Evolutionary conservation across 805 yeast genomes (phyloP).

Genomic region (Spathaspora boniae): DNA sequence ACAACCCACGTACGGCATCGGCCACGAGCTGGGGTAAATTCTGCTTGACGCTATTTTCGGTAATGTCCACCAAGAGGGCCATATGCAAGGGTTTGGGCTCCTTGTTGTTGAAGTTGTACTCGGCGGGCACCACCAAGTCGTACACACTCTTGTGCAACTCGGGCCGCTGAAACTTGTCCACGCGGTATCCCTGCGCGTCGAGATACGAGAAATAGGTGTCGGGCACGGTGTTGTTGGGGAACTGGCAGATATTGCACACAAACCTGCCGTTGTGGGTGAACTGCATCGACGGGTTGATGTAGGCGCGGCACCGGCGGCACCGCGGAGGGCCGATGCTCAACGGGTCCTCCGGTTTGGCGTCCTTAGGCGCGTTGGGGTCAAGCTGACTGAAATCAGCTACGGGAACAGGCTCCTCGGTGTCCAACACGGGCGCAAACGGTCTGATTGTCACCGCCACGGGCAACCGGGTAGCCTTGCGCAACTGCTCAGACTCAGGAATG

Average conservation of each 20-base stretch:
- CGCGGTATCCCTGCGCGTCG: slow-evolving; percentile 58
- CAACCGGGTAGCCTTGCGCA: slow-evolving; percentile 64
- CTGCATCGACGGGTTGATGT: slow-evolving; percentile 80
- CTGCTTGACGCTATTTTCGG: slow-evolving; percentile 53
- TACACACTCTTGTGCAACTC: slow-evolving; percentile 82
- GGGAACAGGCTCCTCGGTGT: slow-evolving; percentile 59
- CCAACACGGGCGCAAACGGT: slow-evolving; percentile 71
- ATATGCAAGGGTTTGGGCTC: slow-evolving; percentile 54
- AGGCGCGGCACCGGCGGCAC: slow-evolving; percentile 88
- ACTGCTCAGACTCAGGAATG: slow-evolving; percentile 69
- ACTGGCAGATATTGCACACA: slow-evolving; percentile 84
- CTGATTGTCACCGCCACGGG: slow-evolving; percentile 80
- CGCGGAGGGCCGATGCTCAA: slow-evolving; percentile 68
- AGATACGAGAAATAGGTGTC: slow-evolving; percentile 61
- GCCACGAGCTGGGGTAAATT: slow-evolving; percentile 62
- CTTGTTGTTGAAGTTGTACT: slow-evolving; percentile 50
- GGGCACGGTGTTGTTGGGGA: slow-evolving; percentile 63
- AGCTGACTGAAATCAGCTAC: slow-evolving; percentile 51
- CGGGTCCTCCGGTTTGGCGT: slow-evolving; percentile 12
- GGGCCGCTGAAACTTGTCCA: slow-evolving; percentile 63
- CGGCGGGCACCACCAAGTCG: slow-evolving; percentile 75
- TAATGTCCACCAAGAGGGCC: slow-evolving; percentile 70
- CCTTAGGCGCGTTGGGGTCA: not conserved
- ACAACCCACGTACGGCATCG: slow-evolving; percentile 62
- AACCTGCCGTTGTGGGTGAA: slow-evolving; percentile 60